Conservation (phyloP, 495 filamentous ascomycete species). For the Cairneyella variabilis region DNA sequence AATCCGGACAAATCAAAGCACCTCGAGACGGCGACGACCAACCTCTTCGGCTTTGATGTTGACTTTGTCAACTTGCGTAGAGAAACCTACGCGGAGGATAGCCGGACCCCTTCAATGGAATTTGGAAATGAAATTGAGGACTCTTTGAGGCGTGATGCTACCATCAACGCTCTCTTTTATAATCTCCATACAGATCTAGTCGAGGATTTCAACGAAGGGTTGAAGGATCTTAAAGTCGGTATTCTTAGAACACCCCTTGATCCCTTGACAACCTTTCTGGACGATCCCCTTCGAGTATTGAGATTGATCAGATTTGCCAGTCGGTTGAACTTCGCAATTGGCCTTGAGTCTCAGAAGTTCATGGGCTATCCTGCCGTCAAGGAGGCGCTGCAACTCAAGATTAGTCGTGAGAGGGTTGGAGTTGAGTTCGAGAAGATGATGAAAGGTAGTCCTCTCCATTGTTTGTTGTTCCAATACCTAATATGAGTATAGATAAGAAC, state of each 20-base stretch:
- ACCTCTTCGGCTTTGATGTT: constrained; percentile 81
- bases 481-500: constrained; percentile 51
- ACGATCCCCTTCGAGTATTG: constrained; percentile 90
- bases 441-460: constrained; percentile 47
- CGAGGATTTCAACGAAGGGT: constrained; percentile 82
- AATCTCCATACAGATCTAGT: constrained; percentile 74
- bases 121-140: constrained; percentile 92
- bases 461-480: constrained; percentile 2
- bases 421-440: constrained; percentile 89
- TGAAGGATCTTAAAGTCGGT: constrained; percentile 66
- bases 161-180: constrained; percentile 94
- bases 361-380: constrained; percentile 77
- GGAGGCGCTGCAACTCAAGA: constrained; percentile 76
- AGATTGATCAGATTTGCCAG: constrained; percentile 88
- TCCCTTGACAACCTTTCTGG: constrained; percentile 88
- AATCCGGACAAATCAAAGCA: constrained; percentile 99
- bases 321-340: constrained; percentile 74
- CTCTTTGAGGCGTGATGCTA: constrained; percentile 85
- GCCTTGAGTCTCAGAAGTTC: constrained; percentile 56
- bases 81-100: constrained; percentile 82
- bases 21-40: constrained; percentile 86
- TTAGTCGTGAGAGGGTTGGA: constrained; percentile 84
- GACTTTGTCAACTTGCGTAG: constrained; percentile 93
- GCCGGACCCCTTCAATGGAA: constrained; percentile 86
- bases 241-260: constrained; percentile 84